Evolutionary conservation across 768 basidiomycete genomes (phyloP), one percentile per base, ranked within the genome.

Genomic region (Russula virescens): DNA sequence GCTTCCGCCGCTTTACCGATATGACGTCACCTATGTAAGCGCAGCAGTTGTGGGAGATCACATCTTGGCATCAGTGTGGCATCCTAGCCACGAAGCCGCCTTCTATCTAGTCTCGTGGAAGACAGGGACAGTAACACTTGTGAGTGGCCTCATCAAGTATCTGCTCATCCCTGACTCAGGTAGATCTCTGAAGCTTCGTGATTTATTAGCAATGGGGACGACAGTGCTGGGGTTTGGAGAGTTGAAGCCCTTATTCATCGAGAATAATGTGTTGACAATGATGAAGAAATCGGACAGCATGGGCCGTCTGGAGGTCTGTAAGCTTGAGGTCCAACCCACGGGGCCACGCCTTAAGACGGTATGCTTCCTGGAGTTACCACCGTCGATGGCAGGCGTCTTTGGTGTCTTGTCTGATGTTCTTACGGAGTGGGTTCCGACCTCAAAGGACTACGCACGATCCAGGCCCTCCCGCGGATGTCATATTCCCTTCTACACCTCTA

Each of bases 31-130:
- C 7, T 18, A 38, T 19, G 25, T 49, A 3, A 35, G 35, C 18
- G 10, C 25, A 21, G 47, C 48, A 40, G 18, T 49, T 4, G 6
- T 58, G 13, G 47, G 47, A 21, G 57, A 58, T n/a, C 18, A 58
- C 23, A 49, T 48, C 47, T 10, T 58, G 6, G 34, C 25, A 38
- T 34, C 21, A n/a, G 35, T 48, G 19, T 25, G 10, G 19, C 47
- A 48, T 48, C 57, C n/a, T n/a, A n/a, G n/a, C 18, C 19, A 23
- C 23, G 1, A 18, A 11, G 40, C 21, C 10, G 26, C 34, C 26
- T 48, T 55, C 38, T 61, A 61, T 52, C 46, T 61, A 10, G 25
- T 55, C n/a, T 61, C n/a, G n/a, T n/a, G n/a, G n/a, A n/a, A n/a
- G n/a, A n/a, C n/a, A n/a, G n/a, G n/a, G n/a, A n/a, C n/a, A 52